phyloP scores from a whole-genome alignment of 768 basidiomycete genomes.

The Phylloporus arenicola region DNA sequence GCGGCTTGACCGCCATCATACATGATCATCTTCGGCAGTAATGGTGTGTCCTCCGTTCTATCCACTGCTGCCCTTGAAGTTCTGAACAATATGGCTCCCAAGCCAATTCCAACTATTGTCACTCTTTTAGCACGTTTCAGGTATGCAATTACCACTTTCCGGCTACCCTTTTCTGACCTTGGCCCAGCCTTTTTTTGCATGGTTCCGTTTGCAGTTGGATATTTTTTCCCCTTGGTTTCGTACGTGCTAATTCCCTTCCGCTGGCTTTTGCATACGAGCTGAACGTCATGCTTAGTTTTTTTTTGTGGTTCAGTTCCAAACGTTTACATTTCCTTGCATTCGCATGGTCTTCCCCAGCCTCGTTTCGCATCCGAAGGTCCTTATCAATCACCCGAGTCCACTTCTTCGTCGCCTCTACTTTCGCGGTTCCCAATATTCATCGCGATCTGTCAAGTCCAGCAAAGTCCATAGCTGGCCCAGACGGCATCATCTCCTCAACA shows the following conservation, averaged over 20 bases:
- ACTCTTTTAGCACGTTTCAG: slow-evolving; percentile 10
- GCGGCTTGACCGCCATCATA: not conserved
- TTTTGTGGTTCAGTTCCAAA: not conserved
- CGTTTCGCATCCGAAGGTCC: not conserved
- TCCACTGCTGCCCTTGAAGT: not conserved
- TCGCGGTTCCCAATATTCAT: not conserved
- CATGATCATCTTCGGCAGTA: not conserved
- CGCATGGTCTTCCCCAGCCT: not conserved
- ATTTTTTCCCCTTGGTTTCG: not conserved
- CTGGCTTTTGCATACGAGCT: not conserved
- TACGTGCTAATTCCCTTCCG: not conserved
- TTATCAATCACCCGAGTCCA: not conserved
- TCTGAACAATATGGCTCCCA: not conserved
- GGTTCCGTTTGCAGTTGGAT: not conserved
- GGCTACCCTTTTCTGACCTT: not conserved
- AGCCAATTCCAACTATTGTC: slow-evolving; percentile 15
- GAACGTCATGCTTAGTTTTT: not conserved
- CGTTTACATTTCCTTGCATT: not conserved
- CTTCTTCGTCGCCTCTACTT: not conserved
- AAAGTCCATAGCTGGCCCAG: not conserved
- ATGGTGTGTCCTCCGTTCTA: slow-evolving; percentile 1
- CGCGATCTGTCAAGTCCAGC: not conserved
- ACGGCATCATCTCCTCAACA: not conserved
- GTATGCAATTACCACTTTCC: not conserved
- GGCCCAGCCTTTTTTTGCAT: not conserved